A percentile compares a stretch with the other conserved stretches of the same genome.
Evolutionary conservation across 768 basidiomycete genomes (phyloP).

Genomic region (Agaricus blazei): DNA sequence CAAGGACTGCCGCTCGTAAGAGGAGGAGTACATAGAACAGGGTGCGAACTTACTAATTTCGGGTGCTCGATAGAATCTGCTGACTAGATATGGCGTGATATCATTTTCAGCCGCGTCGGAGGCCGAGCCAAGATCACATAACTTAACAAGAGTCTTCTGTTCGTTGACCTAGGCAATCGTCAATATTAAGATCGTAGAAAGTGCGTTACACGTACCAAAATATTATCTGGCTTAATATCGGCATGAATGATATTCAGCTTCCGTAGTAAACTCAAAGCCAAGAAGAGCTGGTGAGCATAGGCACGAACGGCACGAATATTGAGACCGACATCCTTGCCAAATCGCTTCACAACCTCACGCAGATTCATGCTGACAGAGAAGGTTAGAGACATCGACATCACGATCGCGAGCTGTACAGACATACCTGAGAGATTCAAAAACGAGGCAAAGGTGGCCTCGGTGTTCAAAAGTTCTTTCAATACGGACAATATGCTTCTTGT

Average conservation of each 20-base stretch:
- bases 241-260: conserved; percentile 97
- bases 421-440: conserved; percentile 92
- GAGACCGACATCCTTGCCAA: conserved; percentile 95
- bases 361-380: conserved; percentile 79
- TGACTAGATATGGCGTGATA: conserved; percentile 96
- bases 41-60: conserved; percentile 75
- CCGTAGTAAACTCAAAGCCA: conserved; percentile 76
- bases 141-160: conserved; percentile 85
- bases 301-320: conserved; percentile 97
- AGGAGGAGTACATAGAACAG: conserved; percentile 4
- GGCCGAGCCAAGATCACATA: conserved; percentile 97
- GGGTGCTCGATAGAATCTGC: conserved; percentile 95
- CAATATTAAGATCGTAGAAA: not conserved
- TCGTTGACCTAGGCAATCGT: conserved; percentile 73
- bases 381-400: not conserved
- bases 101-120: conserved; percentile 93
- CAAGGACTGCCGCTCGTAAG: conserved; percentile 61
- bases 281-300: conserved; percentile 96
- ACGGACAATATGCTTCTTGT: conserved; percentile 95
- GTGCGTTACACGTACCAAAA: conserved; percentile 55
- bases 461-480: conserved; percentile 95
- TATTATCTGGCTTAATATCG: conserved; percentile 98
- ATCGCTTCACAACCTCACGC: conserved; percentile 95
- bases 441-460: conserved; percentile 92
- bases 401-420: not conserved